Percentiles rank a stretch among this genome's conserved stretches.
phyloP scores from a whole-genome alignment of 2,329 filamentous ascomycete genomes.

The Fusarium vanettenii region DNA sequence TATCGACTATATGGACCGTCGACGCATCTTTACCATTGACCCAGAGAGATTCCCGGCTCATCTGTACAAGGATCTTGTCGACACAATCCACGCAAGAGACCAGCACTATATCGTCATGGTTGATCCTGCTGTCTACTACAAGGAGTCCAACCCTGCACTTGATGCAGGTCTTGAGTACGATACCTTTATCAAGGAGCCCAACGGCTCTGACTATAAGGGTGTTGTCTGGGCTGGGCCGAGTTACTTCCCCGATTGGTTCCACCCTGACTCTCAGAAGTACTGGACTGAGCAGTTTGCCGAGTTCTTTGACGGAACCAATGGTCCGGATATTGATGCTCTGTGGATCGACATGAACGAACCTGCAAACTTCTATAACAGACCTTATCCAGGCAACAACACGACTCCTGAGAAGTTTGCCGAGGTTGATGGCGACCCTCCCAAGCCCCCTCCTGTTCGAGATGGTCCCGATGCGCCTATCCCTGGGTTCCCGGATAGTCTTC shows the following conservation, averaged over 20 bases:
- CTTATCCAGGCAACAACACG: conserved; percentile 53
- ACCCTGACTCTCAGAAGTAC: conserved; percentile 69
- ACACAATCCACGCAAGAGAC: conserved; percentile 72
- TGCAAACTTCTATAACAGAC: conserved; percentile 47
- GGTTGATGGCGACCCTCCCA: conserved; percentile 63
- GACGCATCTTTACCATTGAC: conserved; percentile 68
- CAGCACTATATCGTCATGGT: conserved; percentile 84
- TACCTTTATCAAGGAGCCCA: conserved; percentile 60
- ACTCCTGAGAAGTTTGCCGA: conserved; percentile 50
- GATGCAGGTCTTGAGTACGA: conserved; percentile 55
- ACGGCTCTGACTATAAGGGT: conserved; percentile 68
- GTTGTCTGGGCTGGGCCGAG: conserved; percentile 83
- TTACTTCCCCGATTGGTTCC: conserved; percentile 82
- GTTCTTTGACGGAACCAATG: conserved; percentile 72
- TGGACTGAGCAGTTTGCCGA: conserved; percentile 75
- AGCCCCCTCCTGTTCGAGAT: conserved; percentile 69
- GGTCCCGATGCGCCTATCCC: conserved; percentile 38
- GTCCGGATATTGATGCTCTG: conserved; percentile 79
- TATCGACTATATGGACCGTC: conserved; percentile 53
- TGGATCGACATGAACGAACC: conserved; percentile 77
- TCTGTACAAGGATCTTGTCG: conserved; percentile 73
- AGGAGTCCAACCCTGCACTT: conserved; percentile 51
- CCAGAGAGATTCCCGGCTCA: conserved; percentile 70
- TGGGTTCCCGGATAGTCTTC: conserved; percentile 40
- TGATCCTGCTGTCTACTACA: conserved; percentile 74